A percentile compares a stretch with the other conserved stretches of the same genome.
phyloP scores from a whole-genome alignment of 768 basidiomycete genomes.

The Suillus subalutaceus region DNA sequence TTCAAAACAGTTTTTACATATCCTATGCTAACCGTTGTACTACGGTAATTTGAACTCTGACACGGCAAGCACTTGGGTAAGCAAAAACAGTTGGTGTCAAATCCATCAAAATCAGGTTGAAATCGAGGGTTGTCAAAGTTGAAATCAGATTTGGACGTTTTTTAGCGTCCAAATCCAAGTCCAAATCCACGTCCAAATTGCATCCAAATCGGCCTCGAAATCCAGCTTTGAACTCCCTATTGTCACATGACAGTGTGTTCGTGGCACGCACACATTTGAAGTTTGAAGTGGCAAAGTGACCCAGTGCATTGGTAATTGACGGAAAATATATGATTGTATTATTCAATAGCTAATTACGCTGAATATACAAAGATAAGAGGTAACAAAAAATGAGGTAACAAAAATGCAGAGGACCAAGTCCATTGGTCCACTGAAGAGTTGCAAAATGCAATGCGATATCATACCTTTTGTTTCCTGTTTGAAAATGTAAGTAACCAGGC shows the following conservation, averaged over 20 bases:
- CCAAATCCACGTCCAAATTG: neutral
- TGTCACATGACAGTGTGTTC: no score
- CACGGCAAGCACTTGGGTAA: no score
- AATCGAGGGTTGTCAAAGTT: neutral
- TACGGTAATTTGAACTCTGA: neutral
- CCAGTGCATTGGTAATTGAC: no score
- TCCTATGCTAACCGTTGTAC: neutral
- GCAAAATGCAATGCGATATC: neutral
- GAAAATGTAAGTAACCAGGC: neutral
- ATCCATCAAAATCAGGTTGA: neutral
- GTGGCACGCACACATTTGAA: no score
- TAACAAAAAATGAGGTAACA: no score
- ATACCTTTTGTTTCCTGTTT: constrained; percentile 1
- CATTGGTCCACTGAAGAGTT: no score
- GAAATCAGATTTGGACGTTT: neutral
- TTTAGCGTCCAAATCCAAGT: neutral
- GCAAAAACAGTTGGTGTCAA: neutral
- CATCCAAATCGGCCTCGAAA: neutral
- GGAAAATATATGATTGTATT: no score
- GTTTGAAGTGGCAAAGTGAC: neutral
- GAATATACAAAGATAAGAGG: no score
- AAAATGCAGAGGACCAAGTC: neutral
- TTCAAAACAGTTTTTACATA: neutral
- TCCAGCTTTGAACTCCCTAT: neutral
- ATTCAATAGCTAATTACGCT: no score